Evolutionary conservation across 1,284 basidiomycete species (phyloP).

Genomic region (Trichosporon faecale): DNA sequence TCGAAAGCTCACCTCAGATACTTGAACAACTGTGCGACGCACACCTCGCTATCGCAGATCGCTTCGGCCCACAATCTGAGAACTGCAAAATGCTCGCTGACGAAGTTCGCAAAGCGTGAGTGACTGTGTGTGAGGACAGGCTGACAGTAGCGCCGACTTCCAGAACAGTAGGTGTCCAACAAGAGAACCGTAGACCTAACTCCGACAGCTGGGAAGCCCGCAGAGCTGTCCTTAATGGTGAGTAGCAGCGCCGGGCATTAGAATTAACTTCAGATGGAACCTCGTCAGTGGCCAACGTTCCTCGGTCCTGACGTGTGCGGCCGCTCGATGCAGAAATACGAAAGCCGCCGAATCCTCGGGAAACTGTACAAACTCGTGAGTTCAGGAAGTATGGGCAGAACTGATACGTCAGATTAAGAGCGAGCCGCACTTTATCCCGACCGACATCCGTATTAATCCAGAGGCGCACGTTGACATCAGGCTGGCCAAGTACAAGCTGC

Average conservation of each 20-base stretch:
- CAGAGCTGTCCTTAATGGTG: neutral
- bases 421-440: neutral
- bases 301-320: slow-evolving; percentile 23
- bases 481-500: slow-evolving; percentile 22
- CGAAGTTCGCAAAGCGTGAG: slow-evolving; percentile 30
- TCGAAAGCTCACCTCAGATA: slow-evolving; percentile 18
- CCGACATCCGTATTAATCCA: neutral
- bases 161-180: slow-evolving; percentile 22
- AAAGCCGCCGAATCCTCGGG: slow-evolving; percentile 27
- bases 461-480: slow-evolving; percentile 16
- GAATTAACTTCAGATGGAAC: slow-evolving; percentile 18
- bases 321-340: slow-evolving; percentile 15
- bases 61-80: slow-evolving; percentile 23
- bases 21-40: slow-evolving; percentile 30
- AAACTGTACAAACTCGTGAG: slow-evolving; percentile 27
- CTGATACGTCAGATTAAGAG: neutral
- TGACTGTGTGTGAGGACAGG: neutral
- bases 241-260: too few species aligned
- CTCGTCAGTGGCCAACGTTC: slow-evolving; percentile 32
- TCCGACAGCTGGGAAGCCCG: slow-evolving; percentile 14
- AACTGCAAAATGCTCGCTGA: slow-evolving; percentile 26
- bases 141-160: slow-evolving; percentile 27
- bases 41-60: slow-evolving; percentile 33
- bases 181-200: neutral
- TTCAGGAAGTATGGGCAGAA: neutral